Conservation (phyloP, 2,329 filamentous ascomycete genomes). For the Arthrinium phaeospermum region DNA sequence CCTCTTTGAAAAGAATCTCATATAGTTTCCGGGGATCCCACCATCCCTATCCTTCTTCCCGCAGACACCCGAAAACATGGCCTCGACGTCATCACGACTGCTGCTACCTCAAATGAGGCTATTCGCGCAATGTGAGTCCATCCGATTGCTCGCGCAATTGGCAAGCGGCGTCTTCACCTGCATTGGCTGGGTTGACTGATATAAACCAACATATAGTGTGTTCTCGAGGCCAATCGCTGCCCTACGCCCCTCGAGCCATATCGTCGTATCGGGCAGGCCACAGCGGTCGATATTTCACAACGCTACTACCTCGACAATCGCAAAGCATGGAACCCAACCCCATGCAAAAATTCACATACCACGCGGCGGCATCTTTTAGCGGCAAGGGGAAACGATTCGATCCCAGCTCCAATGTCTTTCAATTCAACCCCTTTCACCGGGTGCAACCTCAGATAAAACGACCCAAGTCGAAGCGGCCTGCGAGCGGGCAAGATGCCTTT, state of each 20-base stretch:
- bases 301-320: slow-evolving; percentile 31
- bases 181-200: background rate
- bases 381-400: slow-evolving; percentile 74
- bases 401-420: slow-evolving; percentile 71
- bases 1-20: slow-evolving; percentile 15
- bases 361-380: slow-evolving; percentile 76
- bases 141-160: background rate
- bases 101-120: slow-evolving; percentile 21
- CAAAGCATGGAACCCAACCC: slow-evolving; percentile 28
- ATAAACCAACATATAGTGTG: slow-evolving; percentile 27
- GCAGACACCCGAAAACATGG: slow-evolving; percentile 22
- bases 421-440: slow-evolving; percentile 71
- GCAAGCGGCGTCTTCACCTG: background rate
- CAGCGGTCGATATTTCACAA: slow-evolving; percentile 32
- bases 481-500: slow-evolving; percentile 94
- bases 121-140: slow-evolving; percentile 17
- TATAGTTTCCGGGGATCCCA: slow-evolving; percentile 13
- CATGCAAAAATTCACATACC: slow-evolving; percentile 62
- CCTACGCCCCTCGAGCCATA: slow-evolving; percentile 23
- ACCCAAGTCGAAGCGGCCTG: slow-evolving; percentile 68
- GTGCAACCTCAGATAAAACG: slow-evolving; percentile 58
- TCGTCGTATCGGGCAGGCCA: slow-evolving; percentile 14
- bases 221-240: slow-evolving; percentile 27
- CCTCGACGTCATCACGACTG: slow-evolving; percentile 23
- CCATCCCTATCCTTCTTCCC: slow-evolving; percentile 19